Conservation (phyloP, 2,329 filamentous ascomycete species). For the Verticillium dahliae region DNA sequence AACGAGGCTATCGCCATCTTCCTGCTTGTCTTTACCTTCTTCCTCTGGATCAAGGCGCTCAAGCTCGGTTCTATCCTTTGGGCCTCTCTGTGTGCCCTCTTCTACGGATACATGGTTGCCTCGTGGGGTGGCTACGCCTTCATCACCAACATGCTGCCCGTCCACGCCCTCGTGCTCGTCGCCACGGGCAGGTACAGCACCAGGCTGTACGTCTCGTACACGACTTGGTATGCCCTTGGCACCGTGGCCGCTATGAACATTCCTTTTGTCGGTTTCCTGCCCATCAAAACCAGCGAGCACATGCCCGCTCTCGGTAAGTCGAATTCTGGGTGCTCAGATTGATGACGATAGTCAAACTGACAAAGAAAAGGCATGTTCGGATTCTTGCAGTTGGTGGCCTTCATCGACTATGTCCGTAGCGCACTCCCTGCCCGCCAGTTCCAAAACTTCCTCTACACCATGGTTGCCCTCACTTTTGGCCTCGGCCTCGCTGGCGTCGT, state of each 20-base stretch:
- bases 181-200: conserved; percentile 96
- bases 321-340: background rate
- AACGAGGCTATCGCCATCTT: conserved; percentile 99
- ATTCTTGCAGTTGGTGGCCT: conserved; percentile 85
- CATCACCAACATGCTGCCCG: conserved; percentile 93
- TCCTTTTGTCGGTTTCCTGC: conserved; percentile 95
- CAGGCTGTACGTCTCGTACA: conserved; percentile 91
- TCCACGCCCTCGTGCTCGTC: conserved; percentile 89
- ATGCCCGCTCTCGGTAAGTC: conserved; percentile 86
- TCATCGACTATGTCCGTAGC: conserved; percentile 84
- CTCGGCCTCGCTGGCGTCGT: conserved; percentile 71
- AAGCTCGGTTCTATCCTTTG: conserved; percentile 96
- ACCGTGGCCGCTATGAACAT: conserved; percentile 99
- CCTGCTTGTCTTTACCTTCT: conserved; percentile 96
- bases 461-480: conserved; percentile 68
- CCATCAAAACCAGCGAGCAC: conserved; percentile 94
- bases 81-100: conserved; percentile 88
- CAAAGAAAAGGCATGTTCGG: conserved; percentile 73
- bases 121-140: conserved; percentile 99
- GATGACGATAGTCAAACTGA: background rate
- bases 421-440: conserved; percentile 90
- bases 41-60: conserved; percentile 96
- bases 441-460: conserved; percentile 75
- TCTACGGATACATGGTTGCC: conserved; percentile 99
- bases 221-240: conserved; percentile 94